phyloP scores from a whole-genome alignment of 78 protist genomes.

The Neovahlkampfia damariscottae region DNA sequence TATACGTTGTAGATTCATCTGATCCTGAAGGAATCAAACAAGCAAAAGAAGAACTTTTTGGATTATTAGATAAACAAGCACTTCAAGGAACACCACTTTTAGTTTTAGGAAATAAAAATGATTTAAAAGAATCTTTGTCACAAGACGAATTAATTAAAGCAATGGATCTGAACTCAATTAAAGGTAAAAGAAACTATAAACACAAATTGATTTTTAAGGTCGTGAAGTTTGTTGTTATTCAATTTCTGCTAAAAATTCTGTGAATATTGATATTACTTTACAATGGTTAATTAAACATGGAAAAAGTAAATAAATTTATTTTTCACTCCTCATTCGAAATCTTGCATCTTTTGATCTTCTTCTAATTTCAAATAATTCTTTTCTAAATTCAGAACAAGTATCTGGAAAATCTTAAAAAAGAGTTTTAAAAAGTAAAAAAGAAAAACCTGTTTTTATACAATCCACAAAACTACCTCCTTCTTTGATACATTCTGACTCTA shows the following conservation, averaged over 20 bases:
- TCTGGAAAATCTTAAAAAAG: too few species aligned
- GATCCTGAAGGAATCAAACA: slow-evolving; percentile 49
- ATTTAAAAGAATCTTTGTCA: slow-evolving; percentile 36
- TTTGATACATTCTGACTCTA: too few species aligned
- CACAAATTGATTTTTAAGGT: too few species aligned
- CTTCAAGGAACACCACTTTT: slow-evolving; percentile 83
- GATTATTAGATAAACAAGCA: slow-evolving; percentile 72
- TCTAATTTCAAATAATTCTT: too few species aligned
- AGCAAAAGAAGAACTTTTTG: slow-evolving; percentile 58
- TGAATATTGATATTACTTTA: slow-evolving; percentile 76
- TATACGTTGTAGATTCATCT: slow-evolving; percentile 86
- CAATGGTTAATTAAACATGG: slow-evolving; percentile 80
- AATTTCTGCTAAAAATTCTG: slow-evolving; percentile 74
- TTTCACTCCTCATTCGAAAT: too few species aligned
- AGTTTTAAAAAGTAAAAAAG: too few species aligned
- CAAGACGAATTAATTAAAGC: background rate
- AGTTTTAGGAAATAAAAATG: slow-evolving; percentile 93
- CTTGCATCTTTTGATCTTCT: too few species aligned
- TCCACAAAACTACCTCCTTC: too few species aligned
- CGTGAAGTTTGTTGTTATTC: slow-evolving; percentile 84
- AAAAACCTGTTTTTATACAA: too few species aligned
- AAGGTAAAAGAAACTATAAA: background rate
- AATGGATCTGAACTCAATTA: slow-evolving; percentile 40
- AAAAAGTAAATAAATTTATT: too few species aligned
- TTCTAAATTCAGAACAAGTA: too few species aligned